These are phyloP conservation scores for Daedalea quercina DNA, from an alignment of 768 basidiomycete species.

Conservation along the genomic window DNA sequence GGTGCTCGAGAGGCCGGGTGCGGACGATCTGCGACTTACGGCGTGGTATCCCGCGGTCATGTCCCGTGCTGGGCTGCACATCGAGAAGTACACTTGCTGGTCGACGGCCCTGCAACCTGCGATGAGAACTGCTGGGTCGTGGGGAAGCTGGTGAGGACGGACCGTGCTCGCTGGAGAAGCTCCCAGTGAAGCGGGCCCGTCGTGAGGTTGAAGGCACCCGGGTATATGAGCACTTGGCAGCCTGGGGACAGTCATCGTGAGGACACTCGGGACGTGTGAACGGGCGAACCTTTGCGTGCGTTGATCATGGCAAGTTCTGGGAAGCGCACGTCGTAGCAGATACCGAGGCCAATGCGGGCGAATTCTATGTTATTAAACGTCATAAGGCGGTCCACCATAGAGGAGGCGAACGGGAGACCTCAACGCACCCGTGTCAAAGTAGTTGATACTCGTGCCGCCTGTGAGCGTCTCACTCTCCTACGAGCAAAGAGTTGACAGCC, in stretches of 20 bases:
- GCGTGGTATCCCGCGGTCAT: constrained; percentile 82
- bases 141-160: constrained; percentile 12
- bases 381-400: no score
- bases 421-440: constrained; percentile 84
- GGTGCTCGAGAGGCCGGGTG: neutral
- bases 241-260: constrained; percentile 36
- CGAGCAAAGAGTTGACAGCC: constrained; percentile 2
- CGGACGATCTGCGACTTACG: constrained; percentile 34
- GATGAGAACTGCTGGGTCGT: neutral
- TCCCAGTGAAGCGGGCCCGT: constrained; percentile 98
- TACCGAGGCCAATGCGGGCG: constrained; percentile 92
- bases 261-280: neutral
- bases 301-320: constrained; percentile 91
- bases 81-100: constrained; percentile 93
- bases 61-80: constrained; percentile 94
- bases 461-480: constrained; percentile 88
- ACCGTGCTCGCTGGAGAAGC: constrained; percentile 80
- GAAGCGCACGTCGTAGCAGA: constrained; percentile 95
- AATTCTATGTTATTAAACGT: constrained; percentile 56
- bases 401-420: no score
- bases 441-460: constrained; percentile 65
- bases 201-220: constrained; percentile 91
- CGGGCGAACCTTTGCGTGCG: constrained; percentile 66
- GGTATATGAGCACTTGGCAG: constrained; percentile 85
- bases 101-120: constrained; percentile 80